Evolutionary conservation across 1,284 basidiomycete species (phyloP).

Genomic region (Puccinia hordei): DNA sequence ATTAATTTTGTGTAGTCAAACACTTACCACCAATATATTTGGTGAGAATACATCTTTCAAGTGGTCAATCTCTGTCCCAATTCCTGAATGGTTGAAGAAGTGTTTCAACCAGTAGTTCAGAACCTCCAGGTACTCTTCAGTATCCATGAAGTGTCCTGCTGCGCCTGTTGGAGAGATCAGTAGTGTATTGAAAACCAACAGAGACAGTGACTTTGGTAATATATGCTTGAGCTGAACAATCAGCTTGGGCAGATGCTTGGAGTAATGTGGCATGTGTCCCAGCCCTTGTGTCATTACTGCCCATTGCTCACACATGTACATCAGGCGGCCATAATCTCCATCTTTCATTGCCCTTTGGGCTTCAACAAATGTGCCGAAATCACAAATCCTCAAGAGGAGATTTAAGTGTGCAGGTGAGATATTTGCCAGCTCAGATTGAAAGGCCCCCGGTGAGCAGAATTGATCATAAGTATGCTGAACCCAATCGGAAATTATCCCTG

Average conservation of each 20-base stretch:
- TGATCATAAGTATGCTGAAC: not conserved
- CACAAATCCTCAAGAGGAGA: not conserved
- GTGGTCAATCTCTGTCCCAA: not conserved
- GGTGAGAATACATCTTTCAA: slow-evolving; percentile 12
- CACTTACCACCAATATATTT: not conserved
- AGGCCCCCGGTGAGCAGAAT: too few species aligned
- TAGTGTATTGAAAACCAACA: not conserved
- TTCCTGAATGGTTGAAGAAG: slow-evolving; percentile 7
- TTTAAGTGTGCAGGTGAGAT: too few species aligned
- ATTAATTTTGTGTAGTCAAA: not conserved
- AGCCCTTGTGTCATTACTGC: not conserved
- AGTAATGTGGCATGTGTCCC: not conserved
- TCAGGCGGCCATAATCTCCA: not conserved
- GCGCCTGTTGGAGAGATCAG: not conserved
- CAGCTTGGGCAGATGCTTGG: not conserved
- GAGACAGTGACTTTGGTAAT: not conserved
- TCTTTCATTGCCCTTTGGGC: not conserved
- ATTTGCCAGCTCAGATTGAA: not conserved
- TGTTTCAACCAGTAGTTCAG: not conserved
- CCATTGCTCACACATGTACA: not conserved
- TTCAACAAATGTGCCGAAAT: not conserved
- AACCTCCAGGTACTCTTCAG: not conserved
- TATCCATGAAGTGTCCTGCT: not conserved
- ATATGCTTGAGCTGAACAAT: not conserved
- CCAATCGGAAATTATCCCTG: too few species aligned